Base-by-base conservation (phyloP, 1,139 yeast genomes). In the Meyerozyma elateridarum region DNA sequence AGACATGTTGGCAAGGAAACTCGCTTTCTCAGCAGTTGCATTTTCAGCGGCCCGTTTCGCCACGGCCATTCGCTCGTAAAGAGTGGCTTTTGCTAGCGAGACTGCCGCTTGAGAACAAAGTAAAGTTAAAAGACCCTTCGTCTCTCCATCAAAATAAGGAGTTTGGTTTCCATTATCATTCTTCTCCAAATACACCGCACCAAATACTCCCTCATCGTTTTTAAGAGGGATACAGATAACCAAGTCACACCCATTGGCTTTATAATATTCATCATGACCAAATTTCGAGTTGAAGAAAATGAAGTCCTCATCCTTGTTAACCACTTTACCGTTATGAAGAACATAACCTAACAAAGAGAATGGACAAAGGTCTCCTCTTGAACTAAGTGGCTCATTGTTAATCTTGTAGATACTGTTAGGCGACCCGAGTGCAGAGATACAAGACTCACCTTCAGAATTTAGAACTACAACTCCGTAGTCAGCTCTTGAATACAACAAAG, bases 1-100 rank as follows among this genome's bases (percentile, higher is more conserved):
- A 1, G 76, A 70, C 79, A 74, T 73, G 39, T 73, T 73, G n/a
- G 79, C 78, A 34, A 74, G 48, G 41, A 74, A 74, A 33, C 75
- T 67, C 2, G 79, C 77, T 52, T 72, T 74, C 41, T 73, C 79
- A 4, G 72, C 74, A 0, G 78, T 74, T 1, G 80, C 79, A 34
- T 71, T 78, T 42, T 74, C 79, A 1, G 80, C 80, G 2, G 76
- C 71, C 38, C 61, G 57, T 45, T 71, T 73, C 4, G 80, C 79
- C 16, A 65, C 38, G 42, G 68, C 73, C 69, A 74, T 70, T 42
- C 70, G 74, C 8, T 60, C 51, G 41, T 72, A 73, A 12, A 74
- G 49, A 21, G 60, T 57, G 0, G 76, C 68, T 36, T 74, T 73
- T 15, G 68, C 70, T 20, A 74, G 52, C 1, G 79, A 67, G 15